A percentile compares a stretch with the other conserved stretches of the same genome.
Conservation (phyloP, 768 basidiomycete species). For the Termitomyces sp. region DNA sequence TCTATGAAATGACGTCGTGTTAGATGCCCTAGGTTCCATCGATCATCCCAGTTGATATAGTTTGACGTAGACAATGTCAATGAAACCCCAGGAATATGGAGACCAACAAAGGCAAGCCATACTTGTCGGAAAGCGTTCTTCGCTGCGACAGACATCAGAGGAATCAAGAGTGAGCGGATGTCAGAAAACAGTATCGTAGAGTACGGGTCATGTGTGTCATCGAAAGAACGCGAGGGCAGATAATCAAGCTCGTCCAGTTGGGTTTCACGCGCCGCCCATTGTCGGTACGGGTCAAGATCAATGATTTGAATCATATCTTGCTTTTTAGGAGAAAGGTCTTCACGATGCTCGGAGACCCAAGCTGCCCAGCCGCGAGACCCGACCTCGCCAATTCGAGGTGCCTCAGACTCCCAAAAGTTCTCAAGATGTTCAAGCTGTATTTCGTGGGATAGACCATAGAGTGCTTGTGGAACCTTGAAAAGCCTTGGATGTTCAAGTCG, state of each 20-base stretch:
- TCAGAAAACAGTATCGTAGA: slow-evolving; percentile 69
- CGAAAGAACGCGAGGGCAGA: slow-evolving; percentile 50
- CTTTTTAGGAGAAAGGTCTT: slow-evolving; percentile 18
- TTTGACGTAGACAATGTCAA: slow-evolving; percentile 25
- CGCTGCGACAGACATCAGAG: slow-evolving; percentile 35
- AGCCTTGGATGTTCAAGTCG: slow-evolving; percentile 32
- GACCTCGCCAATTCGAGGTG: slow-evolving; percentile 66
- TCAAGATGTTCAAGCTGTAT: slow-evolving; percentile 55
- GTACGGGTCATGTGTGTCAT: slow-evolving; percentile 63
- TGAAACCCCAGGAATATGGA: slow-evolving; percentile 65
- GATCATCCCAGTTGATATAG: slow-evolving; percentile 53
- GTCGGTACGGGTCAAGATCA: slow-evolving; percentile 56
- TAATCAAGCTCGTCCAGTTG: slow-evolving; percentile 34
- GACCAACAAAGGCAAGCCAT: slow-evolving; percentile 68
- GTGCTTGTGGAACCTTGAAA: slow-evolving; percentile 47
- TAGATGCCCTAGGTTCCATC: slow-evolving; percentile 54
- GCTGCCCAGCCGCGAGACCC: slow-evolving; percentile 62
- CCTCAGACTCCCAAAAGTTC: slow-evolving; percentile 82
- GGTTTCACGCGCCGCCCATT: slow-evolving; percentile 61
- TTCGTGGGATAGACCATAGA: slow-evolving; percentile 38
- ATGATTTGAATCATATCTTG: slow-evolving; percentile 4
- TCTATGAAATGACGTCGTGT: slow-evolving; percentile 38
- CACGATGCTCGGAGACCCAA: slow-evolving; percentile 47
- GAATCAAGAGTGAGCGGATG: slow-evolving; percentile 52
- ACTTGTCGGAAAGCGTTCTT: slow-evolving; percentile 56